Evolutionary conservation across 176 grass and related monocot species (phyloP).

Genomic region (Ananas comosus): DNA sequence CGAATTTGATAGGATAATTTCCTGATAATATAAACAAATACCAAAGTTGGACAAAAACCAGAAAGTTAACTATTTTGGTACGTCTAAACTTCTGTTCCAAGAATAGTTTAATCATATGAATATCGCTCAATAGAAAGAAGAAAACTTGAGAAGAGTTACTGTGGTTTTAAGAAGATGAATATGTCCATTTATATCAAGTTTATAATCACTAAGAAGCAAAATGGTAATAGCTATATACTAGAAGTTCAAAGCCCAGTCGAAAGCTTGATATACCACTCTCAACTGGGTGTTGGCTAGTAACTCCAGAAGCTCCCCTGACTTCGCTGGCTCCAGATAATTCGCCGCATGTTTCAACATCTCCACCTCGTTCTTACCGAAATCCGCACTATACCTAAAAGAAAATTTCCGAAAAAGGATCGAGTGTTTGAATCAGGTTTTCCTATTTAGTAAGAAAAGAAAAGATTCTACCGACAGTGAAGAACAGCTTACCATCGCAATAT

Average conservation of each 20-base stretch:
- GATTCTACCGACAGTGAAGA: background rate
- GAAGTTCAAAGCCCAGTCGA: constrained; percentile 79
- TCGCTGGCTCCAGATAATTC: constrained; percentile 67
- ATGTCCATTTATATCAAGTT: constrained; percentile 16
- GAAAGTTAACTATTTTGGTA: no score
- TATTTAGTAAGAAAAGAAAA: background rate
- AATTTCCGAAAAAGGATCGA: background rate
- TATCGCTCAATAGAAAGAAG: no score
- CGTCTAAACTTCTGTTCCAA: no score
- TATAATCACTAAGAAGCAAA: constrained; percentile 16
- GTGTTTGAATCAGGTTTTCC: background rate
- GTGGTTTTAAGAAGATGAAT: background rate
- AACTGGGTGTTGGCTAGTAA: constrained; percentile 55
- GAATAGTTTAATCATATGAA: no score
- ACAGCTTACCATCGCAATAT: constrained; percentile 70
- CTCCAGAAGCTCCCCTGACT: constrained; percentile 60
- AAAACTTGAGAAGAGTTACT: no score
- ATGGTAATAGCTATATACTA: constrained; percentile 16
- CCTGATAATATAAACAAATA: no score
- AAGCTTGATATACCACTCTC: constrained; percentile 71
- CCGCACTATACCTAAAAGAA: constrained; percentile 65
- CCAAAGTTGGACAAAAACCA: no score
- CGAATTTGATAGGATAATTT: no score
- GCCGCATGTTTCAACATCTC: constrained; percentile 86
- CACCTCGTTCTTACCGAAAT: constrained; percentile 82